These are phyloP conservation scores for Pelargonium nanum DNA, from an alignment of 345 rosid genomes.

Conservation along the genomic window DNA sequence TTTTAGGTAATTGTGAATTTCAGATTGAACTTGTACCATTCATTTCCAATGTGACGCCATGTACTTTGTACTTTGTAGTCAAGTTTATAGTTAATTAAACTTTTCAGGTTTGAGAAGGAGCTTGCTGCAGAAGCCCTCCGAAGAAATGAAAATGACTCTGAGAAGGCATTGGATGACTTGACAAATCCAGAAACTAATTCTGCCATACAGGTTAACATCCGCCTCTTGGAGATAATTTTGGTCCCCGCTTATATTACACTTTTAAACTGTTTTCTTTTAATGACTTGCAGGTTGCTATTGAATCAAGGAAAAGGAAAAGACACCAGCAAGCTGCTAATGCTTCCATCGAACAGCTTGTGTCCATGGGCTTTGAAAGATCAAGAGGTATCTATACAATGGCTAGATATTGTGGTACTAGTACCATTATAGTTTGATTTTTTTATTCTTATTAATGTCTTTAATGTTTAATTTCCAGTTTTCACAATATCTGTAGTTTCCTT, in stretches of 20 bases:
- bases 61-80: neutral
- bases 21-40: neutral
- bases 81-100: conserved; percentile 4
- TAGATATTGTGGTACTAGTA: neutral
- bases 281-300: conserved; percentile 48
- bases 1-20: no score
- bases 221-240: conserved; percentile 4
- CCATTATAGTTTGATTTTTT: neutral
- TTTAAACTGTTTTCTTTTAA: conserved; percentile 11
- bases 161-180: conserved; percentile 80
- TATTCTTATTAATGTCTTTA: neutral
- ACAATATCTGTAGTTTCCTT: no score
- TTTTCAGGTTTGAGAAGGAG: conserved; percentile 67
- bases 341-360: conserved; percentile 47
- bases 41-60: neutral
- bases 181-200: conserved; percentile 64
- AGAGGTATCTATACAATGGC: conserved; percentile 30
- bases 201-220: conserved; percentile 39
- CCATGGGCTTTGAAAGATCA: conserved; percentile 87
- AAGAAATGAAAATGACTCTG: conserved; percentile 74
- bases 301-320: conserved; percentile 64
- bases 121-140: conserved; percentile 88
- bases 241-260: neutral
- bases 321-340: conserved; percentile 20
- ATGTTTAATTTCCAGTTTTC: no score